Evolutionary conservation across 352 stramenopile genomes (phyloP).

Genomic region (Pythium guiyangense): DNA sequence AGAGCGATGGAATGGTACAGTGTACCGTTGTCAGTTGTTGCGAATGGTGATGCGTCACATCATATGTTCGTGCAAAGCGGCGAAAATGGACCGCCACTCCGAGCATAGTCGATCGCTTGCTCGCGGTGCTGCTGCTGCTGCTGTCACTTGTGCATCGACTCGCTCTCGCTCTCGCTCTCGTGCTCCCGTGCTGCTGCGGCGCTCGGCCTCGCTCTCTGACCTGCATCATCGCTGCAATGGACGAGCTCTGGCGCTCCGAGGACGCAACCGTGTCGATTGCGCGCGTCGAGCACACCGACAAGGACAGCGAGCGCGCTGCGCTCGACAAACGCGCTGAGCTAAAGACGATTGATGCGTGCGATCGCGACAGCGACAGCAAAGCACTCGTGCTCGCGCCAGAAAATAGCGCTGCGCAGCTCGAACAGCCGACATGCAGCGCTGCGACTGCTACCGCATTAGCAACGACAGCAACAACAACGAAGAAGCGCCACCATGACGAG

Average conservation of each 20-base stretch:
- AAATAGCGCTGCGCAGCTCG: neutral
- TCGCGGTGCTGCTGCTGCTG: no score
- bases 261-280: slow-evolving; percentile 2
- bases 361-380: neutral
- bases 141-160: no score
- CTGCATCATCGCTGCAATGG: slow-evolving; percentile 12
- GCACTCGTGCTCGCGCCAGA: neutral
- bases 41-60: no score
- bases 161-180: no score
- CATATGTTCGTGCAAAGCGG: no score
- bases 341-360: neutral
- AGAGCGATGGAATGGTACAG: no score
- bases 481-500: slow-evolving; percentile 12
- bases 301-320: no score
- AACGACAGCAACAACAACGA: neutral
- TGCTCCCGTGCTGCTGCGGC: no score
- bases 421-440: neutral
- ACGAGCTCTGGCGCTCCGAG: slow-evolving; percentile 32
- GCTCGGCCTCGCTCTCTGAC: slow-evolving; percentile 1
- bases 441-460: neutral
- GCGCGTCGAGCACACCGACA: no score
- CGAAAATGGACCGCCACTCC: no score
- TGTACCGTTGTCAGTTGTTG: no score
- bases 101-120: no score
- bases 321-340: neutral